Conservation (phyloP, 129 eudicot genomes). For the Helichrysum umbraculigerum region DNA sequence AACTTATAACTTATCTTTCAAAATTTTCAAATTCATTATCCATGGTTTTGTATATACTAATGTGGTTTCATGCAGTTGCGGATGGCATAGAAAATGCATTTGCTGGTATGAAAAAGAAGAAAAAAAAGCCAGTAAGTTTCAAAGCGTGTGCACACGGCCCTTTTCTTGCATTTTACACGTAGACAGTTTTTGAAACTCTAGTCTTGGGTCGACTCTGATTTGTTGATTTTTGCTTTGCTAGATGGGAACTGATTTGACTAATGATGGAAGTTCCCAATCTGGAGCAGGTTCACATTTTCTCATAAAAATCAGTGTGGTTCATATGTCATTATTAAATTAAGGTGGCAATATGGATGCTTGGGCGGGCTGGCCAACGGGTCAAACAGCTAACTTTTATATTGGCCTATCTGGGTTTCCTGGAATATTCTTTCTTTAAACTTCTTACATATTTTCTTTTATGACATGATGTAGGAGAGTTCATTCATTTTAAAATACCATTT, state of each 20-base stretch:
- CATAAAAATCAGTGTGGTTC: not conserved
- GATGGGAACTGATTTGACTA: constrained; percentile 51
- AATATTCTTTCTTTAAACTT: no score
- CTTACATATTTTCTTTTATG: no score
- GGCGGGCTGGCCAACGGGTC: no score
- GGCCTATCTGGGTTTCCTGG: not conserved
- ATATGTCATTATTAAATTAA: not conserved
- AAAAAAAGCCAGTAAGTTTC: constrained; percentile 62
- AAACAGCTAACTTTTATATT: no score
- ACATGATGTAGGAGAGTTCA: not conserved
- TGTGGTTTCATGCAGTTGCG: constrained; percentile 33
- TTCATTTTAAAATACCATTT: not conserved
- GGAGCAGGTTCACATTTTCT: constrained; percentile 45
- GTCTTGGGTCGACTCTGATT: not conserved
- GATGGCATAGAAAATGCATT: constrained; percentile 63
- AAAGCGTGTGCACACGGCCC: not conserved
- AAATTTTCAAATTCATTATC: not conserved
- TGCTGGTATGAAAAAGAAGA: constrained; percentile 76
- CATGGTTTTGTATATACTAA: not conserved
- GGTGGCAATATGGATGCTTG: not conserved
- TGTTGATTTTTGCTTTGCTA: constrained; percentile 29
- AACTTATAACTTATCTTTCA: not conserved
- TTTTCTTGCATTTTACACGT: not conserved
- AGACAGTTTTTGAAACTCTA: no score
- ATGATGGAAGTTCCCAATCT: constrained; percentile 42